Evolutionary conservation across 2,329 filamentous ascomycete species (phyloP), one percentile per base, ranked within the genome.

Genomic region (Trichoderma endophyticum): DNA sequence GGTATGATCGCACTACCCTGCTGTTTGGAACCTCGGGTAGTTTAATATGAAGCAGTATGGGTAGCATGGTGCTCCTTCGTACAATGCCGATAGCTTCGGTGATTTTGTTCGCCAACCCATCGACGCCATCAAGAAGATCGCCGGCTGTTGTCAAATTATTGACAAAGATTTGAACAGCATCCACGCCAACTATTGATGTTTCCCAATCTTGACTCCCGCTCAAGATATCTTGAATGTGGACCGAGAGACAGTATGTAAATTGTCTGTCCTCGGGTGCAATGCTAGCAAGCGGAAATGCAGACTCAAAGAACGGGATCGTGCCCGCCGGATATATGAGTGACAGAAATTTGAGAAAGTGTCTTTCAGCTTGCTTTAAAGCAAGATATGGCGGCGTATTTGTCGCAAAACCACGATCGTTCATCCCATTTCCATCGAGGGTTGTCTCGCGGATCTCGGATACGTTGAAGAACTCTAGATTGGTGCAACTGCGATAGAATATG

Each of bases 221-320:
- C 66, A 69, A 61, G 14, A 69, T 26, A 36, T 61, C 57, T 36
- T 61, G 34, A 4, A 61, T 69, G 14, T 61, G 54, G 3, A 69
- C 36, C 9, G 66, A 69, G 8, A 69, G 66, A 32, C 66, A 61
- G 21, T 69, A 69, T 14, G 66, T 69, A 8, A 69, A 69, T n/a
- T 51, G 39, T 11, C 66, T 61, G 15, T 70, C 39, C 11, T 70
- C 66, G 3, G 66, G 66, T 26, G 66, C 66, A 54, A 70, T 70
- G 39, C 66, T 70, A 4, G 66, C 66, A 26, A 70, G 66, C 7
- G 66, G 66, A 36, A 70, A 70, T 28, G 66, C 66, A n/a, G 66
- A 70, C 39, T 70, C 66, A n/a, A 70, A 62, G 21, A 70, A 70
- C 3, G 66, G 57, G 12, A 70, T 70, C 3, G 66, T 70, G 2